Evolutionary conservation across 1,139 yeast species (phyloP), one percentile per base, ranked within the genome.

Genomic region (Geotrichum fermentans): DNA sequence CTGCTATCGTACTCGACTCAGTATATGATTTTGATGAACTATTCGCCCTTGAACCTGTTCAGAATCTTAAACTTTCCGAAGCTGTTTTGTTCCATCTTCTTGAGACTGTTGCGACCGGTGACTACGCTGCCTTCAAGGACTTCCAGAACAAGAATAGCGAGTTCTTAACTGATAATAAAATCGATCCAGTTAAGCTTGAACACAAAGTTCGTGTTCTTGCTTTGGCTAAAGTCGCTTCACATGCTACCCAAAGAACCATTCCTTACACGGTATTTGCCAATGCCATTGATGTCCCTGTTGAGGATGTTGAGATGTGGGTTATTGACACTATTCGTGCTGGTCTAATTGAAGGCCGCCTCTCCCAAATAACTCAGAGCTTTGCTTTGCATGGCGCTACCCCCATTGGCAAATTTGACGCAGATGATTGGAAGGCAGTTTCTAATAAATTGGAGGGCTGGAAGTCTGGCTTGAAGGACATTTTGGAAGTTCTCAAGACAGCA

Each of bases 321-420:
- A 70, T 72, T 51, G 74, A 72, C 43, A 68, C 72, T 21, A 68
- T 72, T 52, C 66, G 72, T 49, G 72, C 73, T 4, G 73, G 73
- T 4, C 65, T 72, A 28, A 60, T 72, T 26, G 68, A 69, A 56
- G 76, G 75, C 51, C 67, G 74, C 49, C 63, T 72, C 59, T 65
- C 70, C 50, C 76, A 72, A 60, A 61, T 69, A 40, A 60, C 62
- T 40, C 60, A 64, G 52, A 58, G 57, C 45, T 68, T 72, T 54
- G 60, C 62, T 49, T 61, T 73, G 26, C 74, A 71, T 60, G 59
- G 70, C 32, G 69, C 69, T 29, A 55, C 64, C 29, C 61, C 66
- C 20, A 58, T 69, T 30, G 73, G 75, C 26, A 58, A 63, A 32
- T 65, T 73, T 53, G 69, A 66, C 24, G 51, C 49, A 32, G 65